Evolutionary conservation across 1,284 basidiomycete species (phyloP).

Genomic region (Blastosporella zonata): DNA sequence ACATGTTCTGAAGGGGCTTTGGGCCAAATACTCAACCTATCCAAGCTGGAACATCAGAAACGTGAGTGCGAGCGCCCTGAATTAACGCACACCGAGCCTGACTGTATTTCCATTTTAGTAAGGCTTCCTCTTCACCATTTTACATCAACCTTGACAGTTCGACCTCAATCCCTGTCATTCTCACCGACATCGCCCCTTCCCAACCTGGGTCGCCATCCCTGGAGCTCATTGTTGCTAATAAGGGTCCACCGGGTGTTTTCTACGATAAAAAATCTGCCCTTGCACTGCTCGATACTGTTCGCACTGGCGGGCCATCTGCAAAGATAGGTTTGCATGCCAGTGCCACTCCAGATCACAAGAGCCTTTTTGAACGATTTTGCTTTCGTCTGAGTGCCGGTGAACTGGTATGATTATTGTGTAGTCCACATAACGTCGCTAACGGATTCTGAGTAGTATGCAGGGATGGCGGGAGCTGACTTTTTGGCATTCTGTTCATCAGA

Average conservation of each 20-base stretch:
- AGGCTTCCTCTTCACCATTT: slow-evolving; percentile 25
- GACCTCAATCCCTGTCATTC: slow-evolving; percentile 38
- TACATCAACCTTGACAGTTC: slow-evolving; percentile 41
- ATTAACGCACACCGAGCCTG: not conserved
- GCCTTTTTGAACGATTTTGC: slow-evolving; percentile 42
- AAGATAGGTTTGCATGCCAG: slow-evolving; percentile 36
- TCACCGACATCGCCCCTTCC: slow-evolving; percentile 36
- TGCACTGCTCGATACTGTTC: slow-evolving; percentile 46
- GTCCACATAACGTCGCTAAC: slow-evolving; percentile 9
- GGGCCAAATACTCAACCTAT: slow-evolving; percentile 24
- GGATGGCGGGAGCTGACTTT: slow-evolving; percentile 43
- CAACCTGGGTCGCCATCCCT: slow-evolving; percentile 27
- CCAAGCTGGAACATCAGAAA: slow-evolving; percentile 13
- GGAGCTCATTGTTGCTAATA: slow-evolving; percentile 35
- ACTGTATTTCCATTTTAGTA: not conserved
- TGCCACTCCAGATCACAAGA: slow-evolving; percentile 37
- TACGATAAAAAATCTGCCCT: slow-evolving; percentile 43
- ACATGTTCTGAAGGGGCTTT: slow-evolving; percentile 27
- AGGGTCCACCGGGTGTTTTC: slow-evolving; percentile 52
- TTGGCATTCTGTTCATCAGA: slow-evolving; percentile 54
- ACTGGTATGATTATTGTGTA: slow-evolving; percentile 35
- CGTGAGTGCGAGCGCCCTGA: slow-evolving; percentile 20
- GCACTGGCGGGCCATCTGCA: slow-evolving; percentile 48
- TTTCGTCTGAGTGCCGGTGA: slow-evolving; percentile 46
- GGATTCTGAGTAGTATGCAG: slow-evolving; percentile 45